phyloP scores from a whole-genome alignment of 495 filamentous ascomycete genomes.

The Viridothelium virens region DNA sequence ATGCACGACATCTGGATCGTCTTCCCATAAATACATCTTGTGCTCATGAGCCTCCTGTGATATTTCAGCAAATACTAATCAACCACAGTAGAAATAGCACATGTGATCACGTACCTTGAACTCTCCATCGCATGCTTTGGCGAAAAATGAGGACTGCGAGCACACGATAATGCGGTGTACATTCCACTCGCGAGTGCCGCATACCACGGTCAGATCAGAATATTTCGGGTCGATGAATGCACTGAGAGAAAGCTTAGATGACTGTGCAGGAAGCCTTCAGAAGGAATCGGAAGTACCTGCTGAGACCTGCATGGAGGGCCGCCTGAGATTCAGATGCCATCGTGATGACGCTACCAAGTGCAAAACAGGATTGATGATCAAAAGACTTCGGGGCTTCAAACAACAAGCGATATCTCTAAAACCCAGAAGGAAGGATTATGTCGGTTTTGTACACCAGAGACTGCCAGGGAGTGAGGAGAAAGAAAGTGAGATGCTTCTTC shows the following conservation, averaged over 20 bases:
- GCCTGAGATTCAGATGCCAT: slow-evolving; percentile 1
- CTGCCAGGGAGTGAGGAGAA: too few species aligned
- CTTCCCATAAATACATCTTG: slow-evolving; percentile 13
- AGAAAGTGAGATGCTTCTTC: too few species aligned
- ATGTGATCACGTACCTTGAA: slow-evolving; percentile 30
- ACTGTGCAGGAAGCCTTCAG: background rate
- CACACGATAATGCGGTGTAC: slow-evolving; percentile 38
- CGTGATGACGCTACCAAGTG: background rate
- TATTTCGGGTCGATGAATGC: slow-evolving; percentile 22
- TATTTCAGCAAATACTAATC: too few species aligned
- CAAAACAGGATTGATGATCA: too few species aligned
- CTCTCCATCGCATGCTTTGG: slow-evolving; percentile 27
- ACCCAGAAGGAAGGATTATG: too few species aligned
- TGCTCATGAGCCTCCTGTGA: slow-evolving; percentile 8
- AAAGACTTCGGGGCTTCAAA: too few species aligned
- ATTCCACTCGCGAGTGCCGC: slow-evolving; percentile 30
- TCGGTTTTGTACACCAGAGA: too few species aligned
- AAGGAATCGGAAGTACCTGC: background rate
- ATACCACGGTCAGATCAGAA: slow-evolving; percentile 38
- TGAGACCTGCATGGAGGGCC: slow-evolving; percentile 2
- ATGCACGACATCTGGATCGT: slow-evolving; percentile 17
- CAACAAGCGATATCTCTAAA: too few species aligned
- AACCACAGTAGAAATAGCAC: too few species aligned
- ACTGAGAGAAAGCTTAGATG: background rate
- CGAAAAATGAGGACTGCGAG: slow-evolving; percentile 37